Conservation (phyloP, 2,329 filamentous ascomycete species). For the Alternaria sp. region DNA sequence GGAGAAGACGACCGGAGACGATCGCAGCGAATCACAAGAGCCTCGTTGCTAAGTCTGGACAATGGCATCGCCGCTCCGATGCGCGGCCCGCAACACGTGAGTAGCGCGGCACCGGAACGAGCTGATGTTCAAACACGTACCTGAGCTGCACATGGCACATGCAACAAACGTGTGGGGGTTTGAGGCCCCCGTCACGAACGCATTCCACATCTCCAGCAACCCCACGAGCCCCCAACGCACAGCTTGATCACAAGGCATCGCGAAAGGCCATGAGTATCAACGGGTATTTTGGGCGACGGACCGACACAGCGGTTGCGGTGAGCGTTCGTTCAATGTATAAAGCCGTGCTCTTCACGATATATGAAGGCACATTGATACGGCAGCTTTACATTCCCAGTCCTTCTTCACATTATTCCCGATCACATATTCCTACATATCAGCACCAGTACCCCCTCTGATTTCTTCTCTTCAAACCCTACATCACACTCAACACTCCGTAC, state of each 20-base stretch:
- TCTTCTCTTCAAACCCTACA: conserved; percentile 1
- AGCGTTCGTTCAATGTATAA: conserved; percentile 16
- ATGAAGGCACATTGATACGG: not conserved
- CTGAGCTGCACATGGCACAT: not conserved
- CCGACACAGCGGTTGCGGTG: not conserved
- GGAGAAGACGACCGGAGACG: not conserved
- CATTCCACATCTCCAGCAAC: not conserved
- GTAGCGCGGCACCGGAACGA: not conserved
- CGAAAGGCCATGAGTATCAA: conserved; percentile 6
- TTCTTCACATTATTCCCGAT: conserved; percentile 13
- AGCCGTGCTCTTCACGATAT: conserved; percentile 10
- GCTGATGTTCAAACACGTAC: not conserved
- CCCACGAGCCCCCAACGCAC: conserved; percentile 25
- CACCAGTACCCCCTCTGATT: not conserved
- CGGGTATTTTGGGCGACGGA: not conserved
- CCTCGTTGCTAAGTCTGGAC: not conserved
- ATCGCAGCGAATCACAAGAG: not conserved
- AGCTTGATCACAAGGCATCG: conserved; percentile 42
- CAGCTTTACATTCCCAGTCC: not conserved
- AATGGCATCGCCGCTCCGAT: not conserved
- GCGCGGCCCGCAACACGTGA: not conserved
- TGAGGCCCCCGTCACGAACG: conserved; percentile 1
- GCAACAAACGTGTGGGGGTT: not conserved
- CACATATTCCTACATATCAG: not conserved
- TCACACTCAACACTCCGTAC: not conserved